Base-by-base conservation (phyloP, 164 flowering plant genomes). In the Berberis thunbergii region DNA sequence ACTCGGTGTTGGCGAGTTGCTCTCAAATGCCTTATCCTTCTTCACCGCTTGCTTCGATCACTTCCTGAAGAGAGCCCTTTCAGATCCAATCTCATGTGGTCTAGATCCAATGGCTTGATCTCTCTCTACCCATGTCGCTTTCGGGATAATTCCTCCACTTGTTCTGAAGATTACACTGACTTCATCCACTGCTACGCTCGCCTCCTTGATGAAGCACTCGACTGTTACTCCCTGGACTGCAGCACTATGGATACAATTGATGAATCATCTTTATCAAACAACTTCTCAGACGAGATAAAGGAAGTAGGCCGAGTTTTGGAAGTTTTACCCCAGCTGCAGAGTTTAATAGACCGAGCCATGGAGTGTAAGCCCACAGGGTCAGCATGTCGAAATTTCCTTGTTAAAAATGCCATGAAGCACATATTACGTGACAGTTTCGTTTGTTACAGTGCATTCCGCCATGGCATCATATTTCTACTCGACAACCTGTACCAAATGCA, bases 1-100 rank as follows among this genome's bases (percentile, higher is more conserved):
- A 83, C 93, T 2, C 70, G 49, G 1, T 70, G 73, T 62, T 87
- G 89, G 89, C 69, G 84, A 10, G 93, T 85, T 41, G 88, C 88
- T 1, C 73, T 87, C 54, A 85, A 87, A 69, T 87, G 86, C 64
- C 68, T 87, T 0, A 54, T 78, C 40, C 88, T 87, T 70, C 79
- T 87, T 63, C 93, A 87, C 57, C 79, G 87, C 1, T 69, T 84
- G 41, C 78, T 84, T 4, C 73, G 75, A 0, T 67, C 77, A 0
- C 68, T 78, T 11, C 85, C 84, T 0, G 69, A 75, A 2, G 49
- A 64, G 66, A 72, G 66, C 69, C 74, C 76, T 0, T 71, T 87
- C 13, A 68, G 78, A 11, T 50, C 79, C 2, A 76, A 83, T 59
- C 73, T 87, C 44, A 45, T 74, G 0, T 78, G 81, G 80, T 38